A percentile compares a stretch with the other conserved stretches of the same genome.
These are phyloP conservation scores for Blepharisma japonicum DNA, from an alignment of 73 alveolate genomes.

Conservation along the genomic window DNA sequence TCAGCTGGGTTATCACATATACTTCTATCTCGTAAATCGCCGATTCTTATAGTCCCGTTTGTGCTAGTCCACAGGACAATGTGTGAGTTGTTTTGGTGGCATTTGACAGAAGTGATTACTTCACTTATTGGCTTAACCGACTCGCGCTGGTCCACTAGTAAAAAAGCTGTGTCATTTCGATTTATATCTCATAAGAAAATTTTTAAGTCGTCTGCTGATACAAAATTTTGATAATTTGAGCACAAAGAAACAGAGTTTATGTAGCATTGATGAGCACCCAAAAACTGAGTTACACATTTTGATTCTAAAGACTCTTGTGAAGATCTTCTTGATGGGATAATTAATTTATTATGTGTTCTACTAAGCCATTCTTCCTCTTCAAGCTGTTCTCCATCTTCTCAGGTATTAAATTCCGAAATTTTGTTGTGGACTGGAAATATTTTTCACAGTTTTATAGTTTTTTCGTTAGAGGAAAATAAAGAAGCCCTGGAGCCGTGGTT, in stretches of 20 bases:
- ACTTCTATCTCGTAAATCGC: not conserved
- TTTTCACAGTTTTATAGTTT: slow-evolving; percentile 16
- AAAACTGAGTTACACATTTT: too few relatives aligned
- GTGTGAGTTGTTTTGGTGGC: not conserved
- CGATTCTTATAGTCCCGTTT: slow-evolving; percentile 5
- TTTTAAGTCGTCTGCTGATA: slow-evolving; percentile 16
- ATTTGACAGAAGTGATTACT: slow-evolving; percentile 13
- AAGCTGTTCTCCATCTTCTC: not conserved
- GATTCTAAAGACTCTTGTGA: too few relatives aligned
- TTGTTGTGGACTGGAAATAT: not conserved
- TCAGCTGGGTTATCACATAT: slow-evolving; percentile 14
- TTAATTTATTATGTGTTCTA: too few relatives aligned
- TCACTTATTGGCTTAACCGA: not conserved
- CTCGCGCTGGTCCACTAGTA: not conserved
- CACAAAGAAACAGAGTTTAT: slow-evolving; percentile 20
- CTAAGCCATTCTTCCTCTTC: not conserved
- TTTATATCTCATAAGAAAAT: slow-evolving; percentile 1
- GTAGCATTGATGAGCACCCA: slow-evolving; percentile 25
- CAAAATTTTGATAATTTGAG: not conserved
- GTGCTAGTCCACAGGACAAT: slow-evolving; percentile 15
- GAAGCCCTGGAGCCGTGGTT: not conserved
- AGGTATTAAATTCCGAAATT: not conserved
- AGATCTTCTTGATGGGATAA: too few relatives aligned
- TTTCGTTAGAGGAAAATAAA: not conserved
- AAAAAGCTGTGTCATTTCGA: not conserved